phyloP scores from a whole-genome alignment of 176 grass and related monocot genomes.

The Oropetium thomaeum region DNA sequence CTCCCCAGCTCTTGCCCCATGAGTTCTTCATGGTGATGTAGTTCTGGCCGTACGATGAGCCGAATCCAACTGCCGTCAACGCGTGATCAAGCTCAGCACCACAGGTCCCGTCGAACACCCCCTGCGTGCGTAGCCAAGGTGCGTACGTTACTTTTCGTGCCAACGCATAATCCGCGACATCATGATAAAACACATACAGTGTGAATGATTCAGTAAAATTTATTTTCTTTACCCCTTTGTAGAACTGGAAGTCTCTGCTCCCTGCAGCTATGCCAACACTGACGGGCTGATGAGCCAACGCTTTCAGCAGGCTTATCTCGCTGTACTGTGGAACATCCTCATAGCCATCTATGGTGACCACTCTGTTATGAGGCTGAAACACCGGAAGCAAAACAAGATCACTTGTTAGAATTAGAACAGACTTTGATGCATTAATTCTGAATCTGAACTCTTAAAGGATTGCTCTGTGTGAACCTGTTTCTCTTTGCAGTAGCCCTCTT shows the following conservation, averaged over 20 bases:
- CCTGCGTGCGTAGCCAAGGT: constrained; percentile 31
- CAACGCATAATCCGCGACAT: neutral
- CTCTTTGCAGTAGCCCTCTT: constrained; percentile 64
- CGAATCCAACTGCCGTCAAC: constrained; percentile 71
- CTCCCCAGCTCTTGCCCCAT: constrained; percentile 71
- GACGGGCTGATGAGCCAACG: constrained; percentile 66
- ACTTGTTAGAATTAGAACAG: neutral
- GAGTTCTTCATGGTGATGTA: constrained; percentile 85
- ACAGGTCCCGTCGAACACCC: constrained; percentile 67
- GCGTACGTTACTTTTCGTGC: neutral
- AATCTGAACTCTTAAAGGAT: neutral
- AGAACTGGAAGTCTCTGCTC: constrained; percentile 78
- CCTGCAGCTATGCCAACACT: constrained; percentile 76
- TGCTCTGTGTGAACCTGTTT: constrained; percentile 36
- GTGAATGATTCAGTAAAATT: neutral
- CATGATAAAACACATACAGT: neutral
- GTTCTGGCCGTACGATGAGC: constrained; percentile 49
- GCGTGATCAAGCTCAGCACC: constrained; percentile 61
- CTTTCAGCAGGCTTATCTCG: constrained; percentile 66
- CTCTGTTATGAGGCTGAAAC: constrained; percentile 41
- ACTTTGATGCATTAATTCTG: neutral
- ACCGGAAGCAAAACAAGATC: constrained; percentile 10
- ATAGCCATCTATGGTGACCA: constrained; percentile 59
- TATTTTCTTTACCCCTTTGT: constrained; percentile 57
- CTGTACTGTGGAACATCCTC: constrained; percentile 76